Conservation (phyloP, 805 yeast species). For the Barnettozyma californica region DNA sequence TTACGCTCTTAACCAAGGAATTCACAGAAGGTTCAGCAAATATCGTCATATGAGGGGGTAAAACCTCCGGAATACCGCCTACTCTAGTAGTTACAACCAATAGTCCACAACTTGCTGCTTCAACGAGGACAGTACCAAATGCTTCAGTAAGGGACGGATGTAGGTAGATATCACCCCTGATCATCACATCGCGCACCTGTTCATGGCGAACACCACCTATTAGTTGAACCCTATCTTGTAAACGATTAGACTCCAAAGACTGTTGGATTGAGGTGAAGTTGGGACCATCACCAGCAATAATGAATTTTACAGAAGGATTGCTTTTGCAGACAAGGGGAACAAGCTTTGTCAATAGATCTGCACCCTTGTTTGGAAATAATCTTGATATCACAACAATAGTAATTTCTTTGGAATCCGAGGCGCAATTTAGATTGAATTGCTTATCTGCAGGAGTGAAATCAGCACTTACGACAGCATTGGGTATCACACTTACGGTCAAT, state of each 20-base stretch:
- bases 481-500: constrained; percentile 75
- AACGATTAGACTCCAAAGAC: constrained; percentile 79
- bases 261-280: constrained; percentile 90
- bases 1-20: constrained; percentile 65
- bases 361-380: constrained; percentile 93
- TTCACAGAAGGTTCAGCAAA: constrained; percentile 88
- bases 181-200: constrained; percentile 87
- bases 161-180: constrained; percentile 85
- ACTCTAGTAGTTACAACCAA: constrained; percentile 92
- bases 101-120: constrained; percentile 95
- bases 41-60: constrained; percentile 89
- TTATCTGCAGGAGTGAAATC: constrained; percentile 58
- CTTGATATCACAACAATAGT: constrained; percentile 90
- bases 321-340: constrained; percentile 75
- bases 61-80: constrained; percentile 96
- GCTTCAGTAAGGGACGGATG: constrained; percentile 97
- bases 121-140: constrained; percentile 94
- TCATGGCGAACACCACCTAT: constrained; percentile 90
- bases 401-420: constrained; percentile 33
- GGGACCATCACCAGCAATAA: constrained; percentile 97
- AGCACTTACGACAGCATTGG: constrained; percentile 86
- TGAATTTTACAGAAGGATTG: constrained; percentile 61
- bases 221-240: constrained; percentile 83
- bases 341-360: constrained; percentile 76
- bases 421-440: constrained; percentile 8